Percentiles rank a stretch among this genome's conserved stretches.
Conservation (phyloP, 345 rosid genomes). For the Aquilaria sinensis region DNA sequence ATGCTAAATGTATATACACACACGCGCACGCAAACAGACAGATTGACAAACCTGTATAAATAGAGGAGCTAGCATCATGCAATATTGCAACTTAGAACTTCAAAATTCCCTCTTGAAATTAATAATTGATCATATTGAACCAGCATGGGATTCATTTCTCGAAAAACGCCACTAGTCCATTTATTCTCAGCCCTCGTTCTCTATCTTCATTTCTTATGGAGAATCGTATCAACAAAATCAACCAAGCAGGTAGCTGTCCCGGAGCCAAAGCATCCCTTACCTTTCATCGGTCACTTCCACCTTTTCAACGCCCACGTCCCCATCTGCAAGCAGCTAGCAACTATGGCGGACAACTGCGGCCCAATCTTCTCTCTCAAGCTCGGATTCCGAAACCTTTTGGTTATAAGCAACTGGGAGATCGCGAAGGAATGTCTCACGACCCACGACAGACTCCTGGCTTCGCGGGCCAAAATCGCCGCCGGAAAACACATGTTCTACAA, state of each 20-base stretch:
- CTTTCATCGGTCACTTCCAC: slow-evolving; percentile 11
- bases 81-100: too few relatives aligned
- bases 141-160: too few relatives aligned
- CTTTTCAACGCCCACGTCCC: not conserved
- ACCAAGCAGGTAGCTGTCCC: not conserved
- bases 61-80: too few relatives aligned
- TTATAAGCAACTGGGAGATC: slow-evolving; percentile 38
- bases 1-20: too few relatives aligned
- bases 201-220: too few relatives aligned
- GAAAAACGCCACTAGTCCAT: too few relatives aligned
- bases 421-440: slow-evolving; percentile 46
- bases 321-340: slow-evolving; percentile 5
- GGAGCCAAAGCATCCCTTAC: slow-evolving; percentile 3
- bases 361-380: slow-evolving; percentile 51
- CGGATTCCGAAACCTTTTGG: slow-evolving; percentile 28
- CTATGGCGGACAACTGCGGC: slow-evolving; percentile 23
- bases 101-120: too few relatives aligned
- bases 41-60: too few relatives aligned
- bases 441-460: slow-evolving; percentile 46
- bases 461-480: slow-evolving; percentile 39
- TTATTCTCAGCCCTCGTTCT: too few relatives aligned
- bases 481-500: slow-evolving; percentile 57
- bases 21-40: too few relatives aligned
- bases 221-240: too few relatives aligned
- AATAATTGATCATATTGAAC: too few relatives aligned